Conservation (phyloP, 306 rosid species). For the Prunus mongolica region DNA sequence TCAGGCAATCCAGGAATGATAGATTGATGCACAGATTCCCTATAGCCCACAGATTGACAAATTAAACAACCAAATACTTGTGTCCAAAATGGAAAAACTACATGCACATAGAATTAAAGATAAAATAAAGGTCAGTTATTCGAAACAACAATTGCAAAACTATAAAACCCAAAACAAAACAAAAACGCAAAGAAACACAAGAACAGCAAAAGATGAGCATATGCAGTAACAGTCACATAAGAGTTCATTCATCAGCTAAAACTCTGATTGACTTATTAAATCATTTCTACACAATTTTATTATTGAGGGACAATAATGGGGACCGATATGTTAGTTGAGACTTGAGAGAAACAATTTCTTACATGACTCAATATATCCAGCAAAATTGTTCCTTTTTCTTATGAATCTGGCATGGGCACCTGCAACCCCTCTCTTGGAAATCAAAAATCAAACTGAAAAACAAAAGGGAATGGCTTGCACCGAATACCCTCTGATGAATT, state of each 20-base stretch:
- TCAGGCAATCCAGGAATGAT: conserved; percentile 32
- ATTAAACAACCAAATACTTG: background rate
- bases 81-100: background rate
- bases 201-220: background rate
- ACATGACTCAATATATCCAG: background rate
- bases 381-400: background rate
- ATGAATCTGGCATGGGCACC: background rate
- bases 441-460: background rate
- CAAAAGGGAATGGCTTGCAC: background rate
- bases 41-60: background rate
- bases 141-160: background rate
- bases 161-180: background rate
- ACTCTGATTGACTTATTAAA: background rate
- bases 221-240: background rate
- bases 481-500: background rate
- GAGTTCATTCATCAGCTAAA: background rate
- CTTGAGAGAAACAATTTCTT: background rate
- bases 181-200: background rate
- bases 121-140: background rate
- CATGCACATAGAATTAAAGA: background rate
- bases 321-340: background rate
- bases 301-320: background rate
- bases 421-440: background rate
- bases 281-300: background rate
- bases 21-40: conserved; percentile 11